phyloP scores from a whole-genome alignment of 2,329 filamentous ascomycete species.

The Monilinia fructigena region DNA sequence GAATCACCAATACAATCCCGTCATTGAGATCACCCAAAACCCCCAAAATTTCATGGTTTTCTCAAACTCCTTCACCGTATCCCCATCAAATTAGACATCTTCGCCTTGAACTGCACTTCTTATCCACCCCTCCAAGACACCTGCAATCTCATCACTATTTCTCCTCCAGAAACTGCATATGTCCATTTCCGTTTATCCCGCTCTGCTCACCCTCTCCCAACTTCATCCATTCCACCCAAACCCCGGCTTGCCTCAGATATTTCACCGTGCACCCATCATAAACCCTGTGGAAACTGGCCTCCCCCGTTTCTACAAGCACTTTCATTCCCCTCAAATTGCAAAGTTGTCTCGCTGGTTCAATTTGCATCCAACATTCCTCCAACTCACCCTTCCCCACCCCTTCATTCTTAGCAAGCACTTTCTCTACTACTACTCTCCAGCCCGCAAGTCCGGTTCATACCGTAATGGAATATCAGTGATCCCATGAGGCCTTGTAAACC shows the following conservation, averaged over 20 bases:
- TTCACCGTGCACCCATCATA: constrained; percentile 48
- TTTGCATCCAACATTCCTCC: constrained; percentile 41
- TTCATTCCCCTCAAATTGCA: constrained; percentile 42
- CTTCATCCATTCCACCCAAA: constrained; percentile 40
- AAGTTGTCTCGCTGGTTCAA: constrained; percentile 41
- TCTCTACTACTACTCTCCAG: neutral
- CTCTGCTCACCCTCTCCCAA: constrained; percentile 38
- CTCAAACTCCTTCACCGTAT: neutral
- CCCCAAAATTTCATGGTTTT: neutral
- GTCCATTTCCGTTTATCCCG: constrained; percentile 47
- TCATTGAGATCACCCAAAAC: neutral
- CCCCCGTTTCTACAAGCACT: constrained; percentile 45
- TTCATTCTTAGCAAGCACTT: neutral
- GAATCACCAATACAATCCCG: neutral
- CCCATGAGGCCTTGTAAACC: constrained; percentile 45
- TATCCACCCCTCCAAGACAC: constrained; percentile 38
- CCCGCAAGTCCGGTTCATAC: constrained; percentile 37
- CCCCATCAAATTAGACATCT: neutral
- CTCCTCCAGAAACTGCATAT: constrained; percentile 51
- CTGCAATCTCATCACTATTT: constrained; percentile 47
- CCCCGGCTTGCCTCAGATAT: constrained; percentile 48
- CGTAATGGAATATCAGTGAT: constrained; percentile 50
- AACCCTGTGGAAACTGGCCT: constrained; percentile 47
- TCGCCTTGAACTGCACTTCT: constrained; percentile 8
- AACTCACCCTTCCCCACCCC: neutral